Evolutionary conservation across 2,329 filamentous ascomycete genomes (phyloP).

Genomic region (Calonectria multiphialidica): DNA sequence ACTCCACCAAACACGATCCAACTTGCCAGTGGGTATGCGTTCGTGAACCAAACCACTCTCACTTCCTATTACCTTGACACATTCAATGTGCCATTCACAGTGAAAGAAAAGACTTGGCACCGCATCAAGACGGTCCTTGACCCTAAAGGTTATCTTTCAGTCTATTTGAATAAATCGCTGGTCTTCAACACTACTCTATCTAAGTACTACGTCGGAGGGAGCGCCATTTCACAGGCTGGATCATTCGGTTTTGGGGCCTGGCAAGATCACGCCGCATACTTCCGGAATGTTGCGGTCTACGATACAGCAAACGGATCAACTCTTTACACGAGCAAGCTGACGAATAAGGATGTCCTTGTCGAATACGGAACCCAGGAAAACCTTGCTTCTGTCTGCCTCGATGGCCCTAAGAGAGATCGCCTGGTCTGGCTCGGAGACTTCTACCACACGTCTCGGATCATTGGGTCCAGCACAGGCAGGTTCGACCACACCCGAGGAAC

Average conservation of each 20-base stretch:
- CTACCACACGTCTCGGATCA: conserved; percentile 14
- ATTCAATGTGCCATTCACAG: not conserved
- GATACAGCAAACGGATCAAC: conserved; percentile 1
- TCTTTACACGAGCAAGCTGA: conserved; percentile 1
- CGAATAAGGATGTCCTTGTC: not conserved
- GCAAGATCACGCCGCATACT: conserved; percentile 13
- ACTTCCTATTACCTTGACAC: conserved; percentile 5
- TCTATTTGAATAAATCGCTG: not conserved
- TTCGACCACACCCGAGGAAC: not conserved
- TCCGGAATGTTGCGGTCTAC: not conserved
- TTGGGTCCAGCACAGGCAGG: conserved; percentile 2
- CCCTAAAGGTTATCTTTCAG: not conserved
- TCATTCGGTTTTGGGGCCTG: conserved; percentile 13
- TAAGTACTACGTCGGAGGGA: not conserved
- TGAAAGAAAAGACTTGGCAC: conserved; percentile 13
- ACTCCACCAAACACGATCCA: not conserved
- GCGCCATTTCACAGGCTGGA: not conserved
- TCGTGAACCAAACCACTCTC: conserved; percentile 13
- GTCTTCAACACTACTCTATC: conserved; percentile 2
- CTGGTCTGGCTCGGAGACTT: conserved; percentile 15
- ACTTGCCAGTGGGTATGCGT: conserved; percentile 4
- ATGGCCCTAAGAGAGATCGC: conserved; percentile 19
- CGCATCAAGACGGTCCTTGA: conserved; percentile 8
- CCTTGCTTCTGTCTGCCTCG: conserved; percentile 7
- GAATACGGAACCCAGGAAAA: not conserved